phyloP scores from a whole-genome alignment of 805 yeast species.

The Candida maesae region DNA sequence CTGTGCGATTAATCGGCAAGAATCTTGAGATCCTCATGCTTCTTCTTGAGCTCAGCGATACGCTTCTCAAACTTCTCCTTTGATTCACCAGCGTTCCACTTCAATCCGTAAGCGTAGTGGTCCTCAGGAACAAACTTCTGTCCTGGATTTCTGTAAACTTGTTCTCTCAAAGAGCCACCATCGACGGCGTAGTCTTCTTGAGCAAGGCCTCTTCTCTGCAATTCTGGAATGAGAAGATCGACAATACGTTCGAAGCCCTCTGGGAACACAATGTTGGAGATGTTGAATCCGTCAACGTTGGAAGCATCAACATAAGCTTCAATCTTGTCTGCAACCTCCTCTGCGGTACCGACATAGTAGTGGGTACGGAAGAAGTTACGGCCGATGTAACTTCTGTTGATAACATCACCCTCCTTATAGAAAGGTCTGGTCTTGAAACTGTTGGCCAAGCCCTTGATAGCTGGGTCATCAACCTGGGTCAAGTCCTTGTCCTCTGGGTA shows the following conservation, averaged over 20 bases:
- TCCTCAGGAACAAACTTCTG: slow-evolving; percentile 24
- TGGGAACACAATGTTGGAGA: slow-evolving; percentile 38
- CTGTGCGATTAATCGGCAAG: neutral
- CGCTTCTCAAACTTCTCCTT: slow-evolving; percentile 30
- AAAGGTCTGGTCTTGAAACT: slow-evolving; percentile 26
- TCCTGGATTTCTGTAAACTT: slow-evolving; percentile 25
- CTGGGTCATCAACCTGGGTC: slow-evolving; percentile 32
- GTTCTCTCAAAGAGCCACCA: slow-evolving; percentile 37
- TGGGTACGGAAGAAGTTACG: slow-evolving; percentile 26
- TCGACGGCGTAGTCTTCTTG: slow-evolving; percentile 29
- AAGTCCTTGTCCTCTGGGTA: slow-evolving; percentile 43
- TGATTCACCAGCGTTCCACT: slow-evolving; percentile 26
- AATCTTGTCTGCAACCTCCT: slow-evolving; percentile 39
- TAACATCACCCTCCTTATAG: slow-evolving; percentile 22
- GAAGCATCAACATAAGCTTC: slow-evolving; percentile 38
- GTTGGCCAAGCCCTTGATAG: slow-evolving; percentile 31
- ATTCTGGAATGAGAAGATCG: slow-evolving; percentile 35
- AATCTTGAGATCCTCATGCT: slow-evolving; percentile 10
- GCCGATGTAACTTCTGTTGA: slow-evolving; percentile 30
- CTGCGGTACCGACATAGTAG: slow-evolving; percentile 33
- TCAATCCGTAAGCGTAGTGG: slow-evolving; percentile 21
- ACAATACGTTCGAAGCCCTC: slow-evolving; percentile 40
- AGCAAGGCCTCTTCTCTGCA: slow-evolving; percentile 35
- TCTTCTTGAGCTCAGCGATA: slow-evolving; percentile 9
- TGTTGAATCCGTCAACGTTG: slow-evolving; percentile 42